These are phyloP conservation scores for Boletellus sp. DNA, from an alignment of 768 basidiomycete species.

Conservation along the genomic window DNA sequence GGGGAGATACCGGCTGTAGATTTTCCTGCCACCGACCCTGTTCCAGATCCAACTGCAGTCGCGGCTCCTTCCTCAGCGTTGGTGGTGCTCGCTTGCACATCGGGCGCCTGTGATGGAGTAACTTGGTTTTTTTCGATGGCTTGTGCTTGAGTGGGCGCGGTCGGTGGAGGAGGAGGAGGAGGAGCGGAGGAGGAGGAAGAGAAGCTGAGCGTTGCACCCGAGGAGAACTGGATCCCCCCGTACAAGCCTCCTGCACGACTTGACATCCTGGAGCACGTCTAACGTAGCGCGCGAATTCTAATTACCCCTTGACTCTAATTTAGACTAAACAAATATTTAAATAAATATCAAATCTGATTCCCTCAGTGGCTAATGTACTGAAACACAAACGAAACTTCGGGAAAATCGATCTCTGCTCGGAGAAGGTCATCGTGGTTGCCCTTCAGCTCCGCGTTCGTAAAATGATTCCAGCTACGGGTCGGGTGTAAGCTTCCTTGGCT, in stretches of 20 bases:
- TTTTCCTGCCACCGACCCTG: constrained; percentile 39
- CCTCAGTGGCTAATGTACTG: constrained; percentile 85
- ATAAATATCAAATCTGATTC: background rate
- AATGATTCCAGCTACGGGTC: constrained; percentile 87
- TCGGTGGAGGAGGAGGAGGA: constrained; percentile 11
- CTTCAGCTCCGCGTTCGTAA: constrained; percentile 81
- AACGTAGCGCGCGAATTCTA: constrained; percentile 17
- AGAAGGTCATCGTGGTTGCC: constrained; percentile 95
- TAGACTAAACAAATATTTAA: background rate
- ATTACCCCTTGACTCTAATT: background rate
- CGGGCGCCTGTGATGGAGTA: constrained; percentile 21
- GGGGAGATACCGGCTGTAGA: constrained; percentile 55
- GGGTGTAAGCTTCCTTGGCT: background rate
- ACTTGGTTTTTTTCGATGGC: constrained; percentile 18
- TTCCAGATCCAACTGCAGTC: constrained; percentile 24
- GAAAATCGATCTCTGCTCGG: constrained; percentile 78
- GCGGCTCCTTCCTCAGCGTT: constrained; percentile 24
- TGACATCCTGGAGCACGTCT: constrained; percentile 49
- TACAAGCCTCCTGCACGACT: constrained; percentile 82
- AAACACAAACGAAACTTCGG: constrained; percentile 92
- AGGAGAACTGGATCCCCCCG: constrained; percentile 83
- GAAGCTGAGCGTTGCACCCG: constrained; percentile 52
- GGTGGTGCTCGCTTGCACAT: constrained; percentile 23
- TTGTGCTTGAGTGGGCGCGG: constrained; percentile 18
- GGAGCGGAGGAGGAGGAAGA: constrained; percentile 39